Conservation (phyloP, 1,284 basidiomycete species). For the Cryptococcus sp. region DNA sequence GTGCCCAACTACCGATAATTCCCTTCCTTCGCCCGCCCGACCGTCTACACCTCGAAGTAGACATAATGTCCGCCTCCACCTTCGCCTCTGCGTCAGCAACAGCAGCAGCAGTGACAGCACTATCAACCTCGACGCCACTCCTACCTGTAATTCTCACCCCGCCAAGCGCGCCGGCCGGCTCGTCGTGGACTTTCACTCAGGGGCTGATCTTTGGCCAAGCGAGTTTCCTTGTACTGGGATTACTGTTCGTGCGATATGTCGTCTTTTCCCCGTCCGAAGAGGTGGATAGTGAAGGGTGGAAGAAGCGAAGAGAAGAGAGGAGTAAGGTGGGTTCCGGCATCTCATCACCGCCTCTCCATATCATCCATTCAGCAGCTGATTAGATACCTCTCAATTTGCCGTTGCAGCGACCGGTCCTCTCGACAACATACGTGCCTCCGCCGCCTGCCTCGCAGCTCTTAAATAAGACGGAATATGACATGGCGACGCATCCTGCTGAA, state of each 20-base stretch:
- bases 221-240: constrained; percentile 53
- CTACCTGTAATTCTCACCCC: not conserved
- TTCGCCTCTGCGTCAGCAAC: constrained; percentile 6
- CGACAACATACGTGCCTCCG: constrained; percentile 46
- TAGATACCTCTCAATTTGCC: not conserved
- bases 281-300: constrained; percentile 40
- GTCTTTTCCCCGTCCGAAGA: constrained; percentile 56
- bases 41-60: not conserved
- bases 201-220: constrained; percentile 59
- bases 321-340: constrained; percentile 35
- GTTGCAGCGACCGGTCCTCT: constrained; percentile 39
- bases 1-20: no score
- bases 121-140: not conserved
- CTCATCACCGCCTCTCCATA: not conserved
- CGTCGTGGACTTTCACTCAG: constrained; percentile 57
- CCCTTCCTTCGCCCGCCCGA: not conserved
- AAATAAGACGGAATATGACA: constrained; percentile 57
- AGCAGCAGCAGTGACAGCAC: not conserved
- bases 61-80: constrained; percentile 2
- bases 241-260: constrained; percentile 59
- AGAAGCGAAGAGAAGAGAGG: constrained; percentile 35
- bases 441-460: constrained; percentile 53
- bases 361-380: not conserved
- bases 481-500: constrained; percentile 58
- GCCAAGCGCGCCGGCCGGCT: constrained; percentile 4